phyloP scores from a whole-genome alignment of 805 yeast genomes.

The Yarrowia sp. region DNA sequence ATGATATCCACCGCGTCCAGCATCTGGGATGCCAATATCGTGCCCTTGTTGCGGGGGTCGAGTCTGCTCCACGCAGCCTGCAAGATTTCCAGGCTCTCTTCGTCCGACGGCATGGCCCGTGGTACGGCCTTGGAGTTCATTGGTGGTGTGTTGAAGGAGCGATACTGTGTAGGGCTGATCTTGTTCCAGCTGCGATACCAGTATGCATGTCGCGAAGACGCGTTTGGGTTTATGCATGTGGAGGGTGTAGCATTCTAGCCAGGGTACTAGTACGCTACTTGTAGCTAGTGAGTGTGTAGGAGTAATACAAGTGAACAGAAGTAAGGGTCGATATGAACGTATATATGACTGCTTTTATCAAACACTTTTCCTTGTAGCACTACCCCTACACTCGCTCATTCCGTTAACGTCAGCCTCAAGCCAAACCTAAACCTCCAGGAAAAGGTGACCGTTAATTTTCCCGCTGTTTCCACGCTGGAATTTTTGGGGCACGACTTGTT shows the following conservation, averaged over 20 bases:
- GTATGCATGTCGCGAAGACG: constrained; percentile 7
- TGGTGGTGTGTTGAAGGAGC: not conserved
- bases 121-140: not conserved
- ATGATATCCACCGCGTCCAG: constrained; percentile 13
- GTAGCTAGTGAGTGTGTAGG: too few relatives aligned
- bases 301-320: too few relatives aligned
- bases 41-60: not conserved
- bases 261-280: too few relatives aligned
- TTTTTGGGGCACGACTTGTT: not conserved
- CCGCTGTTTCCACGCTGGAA: too few relatives aligned
- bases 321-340: too few relatives aligned
- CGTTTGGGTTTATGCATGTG: constrained; percentile 6
- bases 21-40: constrained; percentile 10
- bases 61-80: not conserved
- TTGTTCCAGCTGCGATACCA: not conserved
- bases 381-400: too few relatives aligned
- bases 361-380: too few relatives aligned
- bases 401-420: too few relatives aligned
- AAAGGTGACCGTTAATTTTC: too few relatives aligned
- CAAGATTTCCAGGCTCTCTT: not conserved
- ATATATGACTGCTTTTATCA: too few relatives aligned
- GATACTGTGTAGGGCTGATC: not conserved
- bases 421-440: too few relatives aligned
- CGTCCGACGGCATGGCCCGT: constrained; percentile 11
- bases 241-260: not conserved